These are phyloP conservation scores for Diddensiella caesifluorescens DNA, from an alignment of 805 yeast species.

Conservation along the genomic window DNA sequence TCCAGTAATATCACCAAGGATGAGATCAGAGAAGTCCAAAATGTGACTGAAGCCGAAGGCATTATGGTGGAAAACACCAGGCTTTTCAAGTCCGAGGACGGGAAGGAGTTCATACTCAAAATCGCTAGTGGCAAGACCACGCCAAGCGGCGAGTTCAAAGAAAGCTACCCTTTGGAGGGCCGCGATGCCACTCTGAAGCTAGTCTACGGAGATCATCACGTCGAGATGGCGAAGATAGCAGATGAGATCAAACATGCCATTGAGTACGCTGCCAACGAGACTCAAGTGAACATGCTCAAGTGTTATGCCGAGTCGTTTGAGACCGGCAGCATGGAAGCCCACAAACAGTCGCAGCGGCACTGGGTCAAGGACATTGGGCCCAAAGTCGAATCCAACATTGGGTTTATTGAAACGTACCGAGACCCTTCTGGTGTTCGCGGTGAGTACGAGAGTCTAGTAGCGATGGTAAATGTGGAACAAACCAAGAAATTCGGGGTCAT, in stretches of 20 bases:
- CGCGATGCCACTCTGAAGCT: constrained; percentile 41
- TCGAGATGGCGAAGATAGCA: constrained; percentile 58
- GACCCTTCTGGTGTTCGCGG: constrained; percentile 91
- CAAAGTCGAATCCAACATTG: constrained; percentile 71
- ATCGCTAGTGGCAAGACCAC: constrained; percentile 61
- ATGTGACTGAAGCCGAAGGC: constrained; percentile 55
- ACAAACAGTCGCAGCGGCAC: constrained; percentile 72
- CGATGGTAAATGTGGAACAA: constrained; percentile 83
- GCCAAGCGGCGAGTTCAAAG: constrained; percentile 20
- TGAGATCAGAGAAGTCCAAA: constrained; percentile 64
- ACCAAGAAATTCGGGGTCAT: constrained; percentile 71
- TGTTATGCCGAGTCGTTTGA: constrained; percentile 63
- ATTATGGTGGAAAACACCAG: constrained; percentile 79
- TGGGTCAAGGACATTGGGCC: constrained; percentile 91
- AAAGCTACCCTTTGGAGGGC: constrained; percentile 34
- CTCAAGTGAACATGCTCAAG: constrained; percentile 60
- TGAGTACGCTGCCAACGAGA: constrained; percentile 64
- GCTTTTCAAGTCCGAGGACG: constrained; percentile 47
- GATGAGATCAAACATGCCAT: constrained; percentile 52
- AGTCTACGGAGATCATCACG: constrained; percentile 71
- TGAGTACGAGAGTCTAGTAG: constrained; percentile 89
- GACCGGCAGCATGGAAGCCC: constrained; percentile 81
- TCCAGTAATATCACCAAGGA: constrained; percentile 47
- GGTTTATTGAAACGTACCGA: constrained; percentile 88
- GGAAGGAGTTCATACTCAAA: constrained; percentile 48